Percentiles rank a stretch among this genome's conserved stretches.
phyloP scores from a whole-genome alignment of 1,139 yeast genomes.

The Geotrichum klebahnii region DNA sequence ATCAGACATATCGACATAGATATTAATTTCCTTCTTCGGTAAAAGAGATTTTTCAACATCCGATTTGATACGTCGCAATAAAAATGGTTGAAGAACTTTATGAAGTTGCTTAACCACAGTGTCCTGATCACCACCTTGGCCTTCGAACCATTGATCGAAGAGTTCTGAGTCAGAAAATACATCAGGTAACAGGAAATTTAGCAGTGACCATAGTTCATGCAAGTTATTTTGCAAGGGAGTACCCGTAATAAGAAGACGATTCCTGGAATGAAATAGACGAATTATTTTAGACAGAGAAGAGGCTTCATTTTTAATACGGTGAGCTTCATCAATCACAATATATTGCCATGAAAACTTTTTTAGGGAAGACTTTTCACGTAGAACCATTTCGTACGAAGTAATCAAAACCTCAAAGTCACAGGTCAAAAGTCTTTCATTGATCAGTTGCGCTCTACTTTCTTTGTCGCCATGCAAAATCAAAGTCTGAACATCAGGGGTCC shows the following conservation, averaged over 20 bases:
- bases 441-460: conserved; percentile 61
- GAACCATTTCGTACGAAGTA: conserved; percentile 89
- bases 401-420: conserved; percentile 85
- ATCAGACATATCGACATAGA: conserved; percentile 89
- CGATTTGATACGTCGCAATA: conserved; percentile 81
- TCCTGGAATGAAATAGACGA: conserved; percentile 77
- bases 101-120: conserved; percentile 79
- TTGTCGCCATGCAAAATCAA: conserved; percentile 84
- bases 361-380: conserved; percentile 75
- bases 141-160: conserved; percentile 85
- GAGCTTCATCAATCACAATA: conserved; percentile 93
- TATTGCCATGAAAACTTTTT: conserved; percentile 91
- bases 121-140: conserved; percentile 55
- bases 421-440: conserved; percentile 55
- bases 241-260: conserved; percentile 85
- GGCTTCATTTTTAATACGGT: conserved; percentile 91
- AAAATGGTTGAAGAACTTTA: conserved; percentile 78
- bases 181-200: conserved; percentile 87
- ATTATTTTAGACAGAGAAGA: conserved; percentile 85
- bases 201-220: conserved; percentile 92
- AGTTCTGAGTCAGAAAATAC: conserved; percentile 87
- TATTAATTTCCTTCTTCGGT: conserved; percentile 85
- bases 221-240: conserved; percentile 92
- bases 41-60: conserved; percentile 89
- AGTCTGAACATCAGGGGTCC: conserved; percentile 95